Percentiles rank a stretch among this genome's conserved stretches.
phyloP scores from a whole-genome alignment of 176 grass and related monocot genomes.

The Luzula sylvatica region DNA sequence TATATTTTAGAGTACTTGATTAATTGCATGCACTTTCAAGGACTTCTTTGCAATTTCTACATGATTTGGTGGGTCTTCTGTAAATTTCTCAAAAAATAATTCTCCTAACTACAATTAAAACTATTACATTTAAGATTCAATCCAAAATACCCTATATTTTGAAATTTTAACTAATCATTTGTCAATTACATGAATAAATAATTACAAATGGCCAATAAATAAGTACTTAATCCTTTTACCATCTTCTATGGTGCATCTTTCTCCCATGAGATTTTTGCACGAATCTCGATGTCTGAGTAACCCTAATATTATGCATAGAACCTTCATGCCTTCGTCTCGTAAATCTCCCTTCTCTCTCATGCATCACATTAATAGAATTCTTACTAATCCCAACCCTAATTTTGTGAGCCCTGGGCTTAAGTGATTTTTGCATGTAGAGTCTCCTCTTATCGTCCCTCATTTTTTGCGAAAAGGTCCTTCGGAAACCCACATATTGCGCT shows the following conservation, averaged over 20 bases:
- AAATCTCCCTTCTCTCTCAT: slow-evolving; percentile 10
- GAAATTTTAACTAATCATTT: too few species aligned
- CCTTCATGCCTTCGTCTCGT: not conserved
- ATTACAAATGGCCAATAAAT: too few species aligned
- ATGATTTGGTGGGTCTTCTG: not conserved
- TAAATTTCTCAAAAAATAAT: too few species aligned
- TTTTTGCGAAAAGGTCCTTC: slow-evolving; percentile 25
- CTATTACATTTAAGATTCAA: too few species aligned
- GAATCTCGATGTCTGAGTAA: slow-evolving; percentile 38
- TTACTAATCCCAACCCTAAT: slow-evolving; percentile 21
- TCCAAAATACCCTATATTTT: too few species aligned
- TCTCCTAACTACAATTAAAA: too few species aligned
- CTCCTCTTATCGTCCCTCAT: slow-evolving; percentile 14
- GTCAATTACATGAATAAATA: too few species aligned
- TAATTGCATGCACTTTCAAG: too few species aligned
- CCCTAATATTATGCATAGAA: slow-evolving; percentile 29
- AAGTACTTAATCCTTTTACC: not conserved
- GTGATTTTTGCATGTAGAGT: slow-evolving; percentile 32
- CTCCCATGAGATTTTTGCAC: slow-evolving; percentile 31
- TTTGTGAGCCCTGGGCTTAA: slow-evolving; percentile 28
- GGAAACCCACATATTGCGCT: not conserved
- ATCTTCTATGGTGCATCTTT: slow-evolving; percentile 17
- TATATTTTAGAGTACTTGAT: too few species aligned
- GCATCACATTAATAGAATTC: slow-evolving; percentile 8
- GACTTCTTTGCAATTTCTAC: not conserved